Evolutionary conservation across 1,139 yeast species (phyloP), one percentile per base, ranked within the genome.

Genomic region (Saccharomycopsis hybrid): DNA sequence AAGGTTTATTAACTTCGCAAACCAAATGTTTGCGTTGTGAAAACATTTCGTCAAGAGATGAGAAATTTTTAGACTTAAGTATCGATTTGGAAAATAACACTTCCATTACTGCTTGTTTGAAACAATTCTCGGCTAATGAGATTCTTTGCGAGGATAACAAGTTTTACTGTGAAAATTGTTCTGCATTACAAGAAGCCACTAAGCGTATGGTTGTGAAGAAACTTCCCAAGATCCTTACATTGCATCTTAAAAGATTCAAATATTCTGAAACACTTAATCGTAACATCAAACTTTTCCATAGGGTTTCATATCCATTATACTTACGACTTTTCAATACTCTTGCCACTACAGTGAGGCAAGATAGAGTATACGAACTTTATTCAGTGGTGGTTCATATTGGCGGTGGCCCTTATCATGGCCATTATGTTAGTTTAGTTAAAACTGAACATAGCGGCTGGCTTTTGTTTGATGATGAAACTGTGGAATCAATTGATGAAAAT

Each of bases 381-480:
- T 89, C 94, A 0, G 81, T 90, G 42, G 94, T 92, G 27, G 89
- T 92, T 25, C 98, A 92, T 62, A 83, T 92, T 60, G 98, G 98
- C 3, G 95, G 97, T 2, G 97, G 97, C 0, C 97, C 97, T 1
- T 89, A 89, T 72, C 97, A 90, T 66, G 98, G 98, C 0, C 98
- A 92, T 65, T 92, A 92, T 62, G 90, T 92, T 11, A 78, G 96
- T 0, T 70, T 92, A 7, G 85, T 95, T 56, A 89, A 89, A 63
- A 83, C 90, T 11, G 82, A 78, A 52, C 74, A 78, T 25, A 80
- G 81, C 41, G 87, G 96, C 1, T 92, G 98, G 98, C 69, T 92
- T 33, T 67, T 92, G 54, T 92, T 87, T 66, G 98, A 92, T 64
- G 98, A 92, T 65, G 98, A 92, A 65, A 82, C 94, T 24, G 96